Conservation (phyloP, 2,329 filamentous ascomycete genomes). For the Rhytidhysteron rufulum region DNA sequence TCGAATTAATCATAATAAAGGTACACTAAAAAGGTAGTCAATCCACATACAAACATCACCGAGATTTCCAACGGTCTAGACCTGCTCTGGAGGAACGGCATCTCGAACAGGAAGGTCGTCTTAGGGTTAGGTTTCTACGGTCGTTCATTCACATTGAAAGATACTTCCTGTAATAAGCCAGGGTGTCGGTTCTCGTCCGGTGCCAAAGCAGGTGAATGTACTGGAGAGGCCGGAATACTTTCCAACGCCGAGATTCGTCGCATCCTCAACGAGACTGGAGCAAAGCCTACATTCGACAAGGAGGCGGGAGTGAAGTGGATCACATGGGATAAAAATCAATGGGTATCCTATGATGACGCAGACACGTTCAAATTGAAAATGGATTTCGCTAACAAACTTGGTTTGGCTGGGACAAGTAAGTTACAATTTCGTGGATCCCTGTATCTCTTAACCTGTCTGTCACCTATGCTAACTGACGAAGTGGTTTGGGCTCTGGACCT, state of each 20-base stretch:
- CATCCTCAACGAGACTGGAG: slow-evolving; percentile 10
- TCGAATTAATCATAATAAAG: too few relatives aligned
- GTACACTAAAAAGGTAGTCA: slow-evolving; percentile 23
- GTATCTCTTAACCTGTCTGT: too few relatives aligned
- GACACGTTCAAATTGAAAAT: slow-evolving; percentile 33
- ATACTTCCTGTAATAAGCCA: slow-evolving; percentile 8
- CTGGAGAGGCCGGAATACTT: slow-evolving; percentile 14
- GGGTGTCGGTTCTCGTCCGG: slow-evolving; percentile 6
- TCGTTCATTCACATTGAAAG: slow-evolving; percentile 20
- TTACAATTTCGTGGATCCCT: too few relatives aligned
- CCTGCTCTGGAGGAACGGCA: slow-evolving; percentile 44
- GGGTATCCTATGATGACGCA: slow-evolving; percentile 39
- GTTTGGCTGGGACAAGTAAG: too few relatives aligned
- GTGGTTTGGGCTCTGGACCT: too few relatives aligned
- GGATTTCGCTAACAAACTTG: slow-evolving; percentile 25
- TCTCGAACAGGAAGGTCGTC: slow-evolving; percentile 38
- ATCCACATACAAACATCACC: slow-evolving; percentile 44
- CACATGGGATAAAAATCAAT: slow-evolving; percentile 33
- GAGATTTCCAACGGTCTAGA: slow-evolving; percentile 40
- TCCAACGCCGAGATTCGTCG: slow-evolving; percentile 15
- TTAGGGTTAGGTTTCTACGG: slow-evolving; percentile 47
- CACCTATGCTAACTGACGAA: too few relatives aligned
- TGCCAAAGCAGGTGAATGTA: slow-evolving; percentile 16
- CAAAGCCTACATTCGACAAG: slow-evolving; percentile 10
- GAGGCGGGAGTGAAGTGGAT: slow-evolving; percentile 22